A percentile compares a stretch with the other conserved stretches of the same genome.
phyloP scores from a whole-genome alignment of 73 alveolate genomes.

The Tetrahymena malaccensis region DNA sequence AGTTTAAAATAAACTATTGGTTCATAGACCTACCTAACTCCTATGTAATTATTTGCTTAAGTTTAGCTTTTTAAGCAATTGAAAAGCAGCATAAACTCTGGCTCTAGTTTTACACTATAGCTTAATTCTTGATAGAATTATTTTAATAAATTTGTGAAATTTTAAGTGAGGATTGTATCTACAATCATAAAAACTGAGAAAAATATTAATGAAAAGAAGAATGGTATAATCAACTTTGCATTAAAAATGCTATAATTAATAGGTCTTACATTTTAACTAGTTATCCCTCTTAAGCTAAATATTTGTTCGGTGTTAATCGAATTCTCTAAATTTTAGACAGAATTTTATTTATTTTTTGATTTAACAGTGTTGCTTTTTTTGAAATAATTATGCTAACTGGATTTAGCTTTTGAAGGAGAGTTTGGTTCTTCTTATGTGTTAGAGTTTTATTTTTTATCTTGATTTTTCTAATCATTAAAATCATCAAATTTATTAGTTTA shows the following conservation, averaged over 20 bases:
- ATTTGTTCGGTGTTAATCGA: background rate
- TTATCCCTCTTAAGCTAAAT: background rate
- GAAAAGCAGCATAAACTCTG: background rate
- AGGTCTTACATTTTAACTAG: background rate
- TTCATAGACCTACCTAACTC: background rate
- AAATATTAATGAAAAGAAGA: background rate
- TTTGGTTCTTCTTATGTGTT: too few species aligned
- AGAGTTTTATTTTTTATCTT: too few species aligned
- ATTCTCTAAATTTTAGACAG: too few species aligned
- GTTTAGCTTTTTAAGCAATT: background rate
- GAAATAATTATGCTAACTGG: too few species aligned
- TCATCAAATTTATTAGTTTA: too few species aligned
- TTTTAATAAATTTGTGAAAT: background rate
- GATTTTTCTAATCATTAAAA: too few species aligned
- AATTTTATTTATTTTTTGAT: background rate
- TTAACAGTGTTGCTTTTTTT: too few species aligned
- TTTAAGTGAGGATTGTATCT: background rate
- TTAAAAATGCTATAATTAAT: background rate
- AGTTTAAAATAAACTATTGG: background rate
- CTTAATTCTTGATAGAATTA: background rate
- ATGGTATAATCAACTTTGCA: background rate
- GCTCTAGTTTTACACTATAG: background rate
- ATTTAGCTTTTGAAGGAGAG: too few species aligned
- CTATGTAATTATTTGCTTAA: background rate
- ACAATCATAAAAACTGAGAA: background rate